Percentiles rank a stretch among this genome's conserved stretches.
phyloP scores from a whole-genome alignment of 2,329 filamentous ascomycete genomes.

The Xylariomycetidae sp. region DNA sequence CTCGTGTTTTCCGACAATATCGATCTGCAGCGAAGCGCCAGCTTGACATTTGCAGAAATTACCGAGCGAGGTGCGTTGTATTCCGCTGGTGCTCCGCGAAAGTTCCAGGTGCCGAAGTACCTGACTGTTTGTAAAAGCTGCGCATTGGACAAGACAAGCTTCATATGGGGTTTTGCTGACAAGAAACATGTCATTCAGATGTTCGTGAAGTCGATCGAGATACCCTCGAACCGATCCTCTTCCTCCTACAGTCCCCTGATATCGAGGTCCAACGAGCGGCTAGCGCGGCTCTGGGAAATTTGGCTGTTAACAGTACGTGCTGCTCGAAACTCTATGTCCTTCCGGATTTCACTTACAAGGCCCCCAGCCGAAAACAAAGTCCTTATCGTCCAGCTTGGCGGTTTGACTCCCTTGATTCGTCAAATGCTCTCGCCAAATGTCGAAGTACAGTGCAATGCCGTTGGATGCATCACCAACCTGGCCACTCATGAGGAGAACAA shows the following conservation, averaged over 20 bases:
- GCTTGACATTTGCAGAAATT: slow-evolving; percentile 97
- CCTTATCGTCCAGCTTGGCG: slow-evolving; percentile 86
- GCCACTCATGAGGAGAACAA: slow-evolving; percentile 99
- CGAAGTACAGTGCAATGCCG: slow-evolving; percentile 97
- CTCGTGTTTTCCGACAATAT: slow-evolving; percentile 98
- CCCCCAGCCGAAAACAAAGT: slow-evolving; percentile 89
- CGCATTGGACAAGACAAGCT: too few relatives aligned
- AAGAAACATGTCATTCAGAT: slow-evolving; percentile 62
- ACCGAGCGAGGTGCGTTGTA: slow-evolving; percentile 77
- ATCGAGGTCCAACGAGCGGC: slow-evolving; percentile 96
- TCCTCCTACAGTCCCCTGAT: slow-evolving; percentile 88
- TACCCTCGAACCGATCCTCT: slow-evolving; percentile 92
- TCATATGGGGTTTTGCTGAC: too few relatives aligned
- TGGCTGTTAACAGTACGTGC: slow-evolving; percentile 87
- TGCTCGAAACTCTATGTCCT: background rate
- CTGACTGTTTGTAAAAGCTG: too few relatives aligned
- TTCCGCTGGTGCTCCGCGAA: background rate
- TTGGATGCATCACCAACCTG: slow-evolving; percentile 96
- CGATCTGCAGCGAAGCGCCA: slow-evolving; percentile 93
- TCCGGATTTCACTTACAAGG: slow-evolving; percentile 8
- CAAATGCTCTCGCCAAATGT: slow-evolving; percentile 99
- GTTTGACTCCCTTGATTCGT: slow-evolving; percentile 83
- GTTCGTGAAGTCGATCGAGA: slow-evolving; percentile 92
- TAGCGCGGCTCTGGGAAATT: slow-evolving; percentile 89
- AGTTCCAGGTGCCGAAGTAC: background rate